phyloP scores from a whole-genome alignment of 176 grass and related monocot genomes.

The Eragrostis curvula region DNA sequence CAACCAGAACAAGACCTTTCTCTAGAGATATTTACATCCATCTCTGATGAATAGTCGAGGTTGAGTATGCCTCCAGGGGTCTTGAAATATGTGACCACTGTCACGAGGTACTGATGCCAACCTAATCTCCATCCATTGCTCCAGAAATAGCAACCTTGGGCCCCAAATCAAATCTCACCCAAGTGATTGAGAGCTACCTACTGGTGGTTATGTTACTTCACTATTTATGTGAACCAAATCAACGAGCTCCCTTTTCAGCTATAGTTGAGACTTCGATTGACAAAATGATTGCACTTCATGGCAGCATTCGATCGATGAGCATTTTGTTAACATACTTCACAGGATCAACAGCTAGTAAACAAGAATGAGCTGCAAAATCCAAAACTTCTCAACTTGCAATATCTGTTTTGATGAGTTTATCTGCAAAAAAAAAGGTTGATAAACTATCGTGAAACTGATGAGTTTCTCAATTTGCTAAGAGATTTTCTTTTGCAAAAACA shows the following conservation, averaged over 20 bases:
- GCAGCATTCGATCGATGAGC: constrained; percentile 45
- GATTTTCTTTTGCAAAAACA: not conserved
- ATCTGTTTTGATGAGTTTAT: constrained; percentile 47
- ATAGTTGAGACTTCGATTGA: constrained; percentile 47
- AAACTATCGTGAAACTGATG: not conserved
- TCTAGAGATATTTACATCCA: constrained; percentile 69
- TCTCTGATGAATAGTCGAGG: constrained; percentile 42
- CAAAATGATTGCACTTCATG: constrained; percentile 45
- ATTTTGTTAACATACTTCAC: constrained; percentile 63
- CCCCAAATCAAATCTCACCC: constrained; percentile 53
- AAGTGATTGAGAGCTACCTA: constrained; percentile 54
- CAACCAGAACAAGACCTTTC: constrained; percentile 59
- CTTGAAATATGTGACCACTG: constrained; percentile 65
- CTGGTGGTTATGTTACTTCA: constrained; percentile 61
- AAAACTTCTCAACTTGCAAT: constrained; percentile 51
- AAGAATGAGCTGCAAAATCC: constrained; percentile 60
- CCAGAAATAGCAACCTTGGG: constrained; percentile 56
- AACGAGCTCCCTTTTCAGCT: constrained; percentile 44
- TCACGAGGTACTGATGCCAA: constrained; percentile 53
- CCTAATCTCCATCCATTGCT: constrained; percentile 48
- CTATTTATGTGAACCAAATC: constrained; percentile 53
- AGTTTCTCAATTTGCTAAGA: not conserved
- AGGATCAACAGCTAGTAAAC: constrained; percentile 49
- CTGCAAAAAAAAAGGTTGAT: constrained; percentile 36
- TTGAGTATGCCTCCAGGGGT: constrained; percentile 53